Evolutionary conservation across 2,329 filamentous ascomycete species (phyloP).

Genomic region (Exophiala oligosperma): DNA sequence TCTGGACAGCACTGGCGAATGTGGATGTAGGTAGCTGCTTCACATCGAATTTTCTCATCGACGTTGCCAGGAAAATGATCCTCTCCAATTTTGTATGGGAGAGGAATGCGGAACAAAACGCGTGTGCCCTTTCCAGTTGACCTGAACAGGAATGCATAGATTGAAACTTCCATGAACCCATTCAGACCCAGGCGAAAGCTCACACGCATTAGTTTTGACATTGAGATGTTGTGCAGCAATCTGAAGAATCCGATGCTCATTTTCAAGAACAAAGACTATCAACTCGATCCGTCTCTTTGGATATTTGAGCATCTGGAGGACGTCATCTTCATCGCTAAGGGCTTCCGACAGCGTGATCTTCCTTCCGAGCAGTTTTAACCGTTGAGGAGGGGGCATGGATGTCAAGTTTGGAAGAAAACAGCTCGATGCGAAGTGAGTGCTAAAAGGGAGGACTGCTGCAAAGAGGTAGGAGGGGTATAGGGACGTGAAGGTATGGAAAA

Average conservation of each 20-base stretch:
- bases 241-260: neutral
- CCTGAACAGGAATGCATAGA: conserved; percentile 30
- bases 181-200: conserved; percentile 27
- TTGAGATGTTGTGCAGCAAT: conserved; percentile 5
- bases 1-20: conserved; percentile 39
- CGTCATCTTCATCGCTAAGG: conserved; percentile 1
- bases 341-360: conserved; percentile 4
- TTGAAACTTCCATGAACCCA: conserved; percentile 20
- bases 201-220: neutral
- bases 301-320: conserved; percentile 2
- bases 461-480: too few relatives aligned
- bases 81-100: conserved; percentile 4
- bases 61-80: neutral
- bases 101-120: conserved; percentile 19
- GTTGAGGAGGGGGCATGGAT: neutral
- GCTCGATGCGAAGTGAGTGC: neutral
- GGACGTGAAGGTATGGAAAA: too few relatives aligned
- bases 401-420: neutral
- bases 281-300: conserved; percentile 6
- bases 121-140: conserved; percentile 47
- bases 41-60: conserved; percentile 3
- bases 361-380: neutral
- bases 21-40: conserved; percentile 44
- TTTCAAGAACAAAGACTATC: neutral
- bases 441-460: too few relatives aligned